A percentile compares a stretch with the other conserved stretches of the same genome.
phyloP scores from a whole-genome alignment of 768 basidiomycete genomes.

The Hirschioporus abietinus region DNA sequence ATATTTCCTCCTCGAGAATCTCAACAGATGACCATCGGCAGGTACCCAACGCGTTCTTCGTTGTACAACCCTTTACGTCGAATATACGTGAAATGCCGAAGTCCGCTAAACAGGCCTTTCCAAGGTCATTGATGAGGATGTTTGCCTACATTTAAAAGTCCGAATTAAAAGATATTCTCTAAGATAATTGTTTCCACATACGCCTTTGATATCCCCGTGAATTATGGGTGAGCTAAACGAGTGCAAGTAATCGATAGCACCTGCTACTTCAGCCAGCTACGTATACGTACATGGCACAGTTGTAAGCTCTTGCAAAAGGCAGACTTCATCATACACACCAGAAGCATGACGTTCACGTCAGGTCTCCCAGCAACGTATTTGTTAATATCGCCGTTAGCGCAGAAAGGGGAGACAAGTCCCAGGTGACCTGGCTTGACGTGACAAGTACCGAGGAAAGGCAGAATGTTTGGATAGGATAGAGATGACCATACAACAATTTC shows the following conservation, averaged over 20 bases:
- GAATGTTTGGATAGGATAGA: slow-evolving; percentile 1
- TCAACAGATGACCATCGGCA: too few relatives aligned
- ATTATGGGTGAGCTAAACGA: neutral
- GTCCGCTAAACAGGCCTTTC: neutral
- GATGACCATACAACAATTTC: neutral
- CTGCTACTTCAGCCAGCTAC: neutral
- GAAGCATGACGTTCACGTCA: neutral
- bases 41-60: too few relatives aligned
- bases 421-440: neutral
- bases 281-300: neutral
- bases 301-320: neutral
- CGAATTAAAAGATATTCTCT: neutral
- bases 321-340: neutral
- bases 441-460: neutral
- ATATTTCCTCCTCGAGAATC: too few relatives aligned
- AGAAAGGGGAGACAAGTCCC: neutral
- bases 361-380: slow-evolving; percentile 1
- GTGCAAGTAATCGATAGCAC: neutral
- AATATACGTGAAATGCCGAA: neutral
- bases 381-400: neutral
- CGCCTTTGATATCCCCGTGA: slow-evolving; percentile 1
- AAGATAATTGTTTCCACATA: neutral
- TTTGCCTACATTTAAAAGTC: neutral
- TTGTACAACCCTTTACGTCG: too few relatives aligned
- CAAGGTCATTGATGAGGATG: neutral